phyloP scores from a whole-genome alignment of 1,284 basidiomycete genomes.

The Chondrostereum purpureum region DNA sequence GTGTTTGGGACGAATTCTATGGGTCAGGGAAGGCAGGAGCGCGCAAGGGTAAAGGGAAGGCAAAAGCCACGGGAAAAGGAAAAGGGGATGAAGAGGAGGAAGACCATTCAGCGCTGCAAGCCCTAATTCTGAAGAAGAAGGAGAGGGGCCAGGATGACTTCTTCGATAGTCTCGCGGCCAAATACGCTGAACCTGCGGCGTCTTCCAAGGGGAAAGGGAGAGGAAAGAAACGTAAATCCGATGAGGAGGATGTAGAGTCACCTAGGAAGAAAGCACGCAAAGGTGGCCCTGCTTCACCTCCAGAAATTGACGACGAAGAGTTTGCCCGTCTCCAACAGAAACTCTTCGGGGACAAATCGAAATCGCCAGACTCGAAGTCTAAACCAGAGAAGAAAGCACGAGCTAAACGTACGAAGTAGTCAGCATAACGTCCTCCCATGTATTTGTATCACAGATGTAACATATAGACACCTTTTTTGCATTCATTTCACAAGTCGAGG shows the following conservation, averaged over 20 bases:
- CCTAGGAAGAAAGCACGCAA: constrained; percentile 45
- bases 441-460: constrained; percentile 12
- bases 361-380: constrained; percentile 16
- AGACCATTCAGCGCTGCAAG: constrained; percentile 69
- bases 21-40: constrained; percentile 70
- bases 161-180: constrained; percentile 75
- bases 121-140: constrained; percentile 75
- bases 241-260: constrained; percentile 34
- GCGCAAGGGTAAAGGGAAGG: constrained; percentile 54
- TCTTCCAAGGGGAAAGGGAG: constrained; percentile 34
- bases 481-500: background rate
- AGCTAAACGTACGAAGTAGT: constrained; percentile 25
- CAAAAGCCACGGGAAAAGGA: constrained; percentile 36
- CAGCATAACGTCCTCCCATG: constrained; percentile 3
- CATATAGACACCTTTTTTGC: constrained; percentile 3
- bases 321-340: constrained; percentile 59
- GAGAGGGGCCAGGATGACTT: constrained; percentile 63
- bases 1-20: constrained; percentile 94
- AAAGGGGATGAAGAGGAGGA: constrained; percentile 43
- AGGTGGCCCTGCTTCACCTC: constrained; percentile 31
- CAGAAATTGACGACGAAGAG: constrained; percentile 65
- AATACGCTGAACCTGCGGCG: constrained; percentile 57
- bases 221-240: constrained; percentile 50
- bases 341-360: constrained; percentile 42
- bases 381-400: constrained; percentile 25